Percentiles rank a stretch among this genome's conserved stretches.
Conservation (phyloP, 371 early-diverging fungal species). For the Gilbertella persicaria region DNA sequence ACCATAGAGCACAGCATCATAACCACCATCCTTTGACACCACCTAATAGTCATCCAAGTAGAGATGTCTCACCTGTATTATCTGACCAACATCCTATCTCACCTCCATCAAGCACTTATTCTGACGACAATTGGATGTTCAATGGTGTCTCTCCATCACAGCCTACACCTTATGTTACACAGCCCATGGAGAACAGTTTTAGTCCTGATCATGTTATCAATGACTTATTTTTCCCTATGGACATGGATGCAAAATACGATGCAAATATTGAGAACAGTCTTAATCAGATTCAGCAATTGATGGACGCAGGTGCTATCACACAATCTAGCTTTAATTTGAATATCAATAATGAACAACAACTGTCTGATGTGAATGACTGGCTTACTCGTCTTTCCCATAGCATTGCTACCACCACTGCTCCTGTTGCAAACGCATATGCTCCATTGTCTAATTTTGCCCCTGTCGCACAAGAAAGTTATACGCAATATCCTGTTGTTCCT, state of each 20-base stretch:
- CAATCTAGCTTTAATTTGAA: conserved; percentile 24
- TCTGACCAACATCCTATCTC: conserved; percentile 27
- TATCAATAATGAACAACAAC: conserved; percentile 23
- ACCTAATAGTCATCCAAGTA: conserved; percentile 18
- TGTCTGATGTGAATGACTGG: conserved; percentile 27
- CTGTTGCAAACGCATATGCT: conserved; percentile 9
- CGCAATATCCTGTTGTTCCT: conserved; percentile 13
- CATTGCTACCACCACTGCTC: conserved; percentile 7
- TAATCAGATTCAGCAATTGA: conserved; percentile 20
- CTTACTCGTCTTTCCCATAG: conserved; percentile 24
- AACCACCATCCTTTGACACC: conserved; percentile 22
- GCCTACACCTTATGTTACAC: conserved; percentile 6
- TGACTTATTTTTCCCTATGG: conserved; percentile 29
- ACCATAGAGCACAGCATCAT: conserved; percentile 7
- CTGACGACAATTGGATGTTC: conserved; percentile 28
- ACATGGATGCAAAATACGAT: conserved; percentile 14
- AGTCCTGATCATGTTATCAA: conserved; percentile 15
- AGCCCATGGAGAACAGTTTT: conserved; percentile 1
- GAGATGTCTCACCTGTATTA: conserved; percentile 22
- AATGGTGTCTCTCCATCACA: conserved; percentile 10
- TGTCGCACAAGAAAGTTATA: conserved; percentile 1
- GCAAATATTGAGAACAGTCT: conserved; percentile 17
- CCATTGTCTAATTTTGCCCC: conserved; percentile 7
- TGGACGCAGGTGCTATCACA: conserved; percentile 19
- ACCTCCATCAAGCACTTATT: conserved; percentile 27